Evolutionary conservation across 2,329 filamentous ascomycete genomes (phyloP).

Genomic region (Arthrobotrys iridis): DNA sequence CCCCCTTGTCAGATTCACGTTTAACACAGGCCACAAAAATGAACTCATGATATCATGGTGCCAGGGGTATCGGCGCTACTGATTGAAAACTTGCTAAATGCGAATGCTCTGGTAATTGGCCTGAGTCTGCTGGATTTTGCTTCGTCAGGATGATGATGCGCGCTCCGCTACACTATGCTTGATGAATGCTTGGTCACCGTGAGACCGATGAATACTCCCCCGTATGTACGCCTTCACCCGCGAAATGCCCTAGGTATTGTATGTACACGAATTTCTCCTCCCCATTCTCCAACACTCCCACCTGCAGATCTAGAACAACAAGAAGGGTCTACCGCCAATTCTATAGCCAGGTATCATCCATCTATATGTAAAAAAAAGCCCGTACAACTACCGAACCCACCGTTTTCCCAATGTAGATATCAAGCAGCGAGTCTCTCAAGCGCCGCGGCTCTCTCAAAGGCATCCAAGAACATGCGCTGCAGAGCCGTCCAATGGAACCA

Average conservation of each 20-base stretch:
- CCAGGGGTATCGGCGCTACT: no score
- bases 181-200: no score
- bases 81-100: no score
- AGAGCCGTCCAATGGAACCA: slow-evolving; percentile 97
- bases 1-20: no score
- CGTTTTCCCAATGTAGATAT: background rate
- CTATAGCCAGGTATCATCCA: slow-evolving; percentile 2
- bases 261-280: slow-evolving; percentile 12
- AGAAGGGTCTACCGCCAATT: background rate
- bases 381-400: background rate
- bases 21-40: no score
- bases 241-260: slow-evolving; percentile 15
- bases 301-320: background rate
- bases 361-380: background rate
- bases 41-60: no score
- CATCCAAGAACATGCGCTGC: slow-evolving; percentile 88
- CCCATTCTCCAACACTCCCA: background rate
- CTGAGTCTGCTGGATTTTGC: no score
- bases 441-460: slow-evolving; percentile 71
- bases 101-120: no score
- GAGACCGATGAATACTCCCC: background rate
- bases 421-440: slow-evolving; percentile 61
- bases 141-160: no score
- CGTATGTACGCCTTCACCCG: background rate
- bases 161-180: no score